Base-by-base conservation (phyloP, 1,284 basidiomycete species). In the Rhodotorula sp. region DNA sequence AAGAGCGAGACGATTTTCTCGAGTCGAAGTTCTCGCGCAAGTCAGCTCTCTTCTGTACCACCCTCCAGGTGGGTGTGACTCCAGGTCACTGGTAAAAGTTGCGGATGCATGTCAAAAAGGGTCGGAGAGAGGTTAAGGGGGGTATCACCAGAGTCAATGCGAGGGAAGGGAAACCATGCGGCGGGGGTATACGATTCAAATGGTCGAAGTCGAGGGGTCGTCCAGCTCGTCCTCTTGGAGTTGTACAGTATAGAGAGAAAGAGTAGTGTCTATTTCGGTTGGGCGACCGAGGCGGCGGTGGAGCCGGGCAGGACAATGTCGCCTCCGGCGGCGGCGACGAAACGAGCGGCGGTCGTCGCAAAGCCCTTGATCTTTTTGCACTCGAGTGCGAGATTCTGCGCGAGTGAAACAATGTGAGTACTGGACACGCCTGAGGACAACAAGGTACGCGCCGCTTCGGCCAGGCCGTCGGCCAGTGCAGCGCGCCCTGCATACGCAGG, bases 321-420 rank as follows among this genome's bases (percentile, higher is more conserved):
- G 26, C 65, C 46, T 7, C 54, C 65, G 14, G 68, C 68, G 6
- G 68, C 69, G 23, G 73, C 59, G 49, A 76, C 71, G 54, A 69
- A 72, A 31, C 75, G 60, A 5, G 70, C 67, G 4, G 75, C 75
- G 6, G 75, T 76, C 29, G 73, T 70, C 23, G 64, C 64, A 67
- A 78, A 78, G 14, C 78, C 78, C 66, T 77, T 79, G 69, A 79
- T 78, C 68, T 79, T 79, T 70, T 79, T 79, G 71, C 78, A 79
- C 61, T 79, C 78, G 65, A 62, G 26, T 39, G 73, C 75, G 34
- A 77, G 64, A 65, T 77, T 77, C 75, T 75, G 65, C 18, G 58
- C 39, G 3, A 12, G 3, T 14, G 1, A 0, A 4, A 1, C 1
- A 49, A 10, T 20, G 48, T 62, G 18, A 62, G 48, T 31, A 5